Base-by-base conservation (phyloP, 495 filamentous ascomycete species). In the Immersiella caudata region DNA sequence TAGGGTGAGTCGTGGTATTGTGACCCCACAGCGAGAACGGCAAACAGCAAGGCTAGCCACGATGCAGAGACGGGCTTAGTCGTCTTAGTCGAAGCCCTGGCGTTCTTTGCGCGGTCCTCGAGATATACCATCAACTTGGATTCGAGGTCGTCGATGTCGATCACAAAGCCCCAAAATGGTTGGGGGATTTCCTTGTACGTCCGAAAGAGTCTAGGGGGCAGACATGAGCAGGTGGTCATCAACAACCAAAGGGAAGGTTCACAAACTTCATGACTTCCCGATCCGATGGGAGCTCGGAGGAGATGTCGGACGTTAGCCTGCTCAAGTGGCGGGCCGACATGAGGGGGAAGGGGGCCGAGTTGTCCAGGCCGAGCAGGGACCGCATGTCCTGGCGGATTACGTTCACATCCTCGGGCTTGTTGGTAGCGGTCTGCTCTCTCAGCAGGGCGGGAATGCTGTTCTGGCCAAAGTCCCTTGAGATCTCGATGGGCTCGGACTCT, bases 321-420 rank as follows among this genome's bases (percentile, higher is more conserved):
- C 87, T 86, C 11, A 92, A 86, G 67, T 92, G 87, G 36, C 87
- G 85, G 1, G 88, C 82, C 11, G 90, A 91, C 83, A 92, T 92
- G 67, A 95, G 89, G 21, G 92, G 92, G 76, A 94, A 95, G 24
- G 91, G 92, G 26, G 91, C 90, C 64, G 93, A 91, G 67, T 93
- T 93, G 72, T 94, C 91, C 20, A 95, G 85, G 14, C 91, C 92
- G 40, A 95, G 83, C 27, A 94, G 89, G 5, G 91, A 91, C 46
- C 93, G 81, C 76, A 95, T 92, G 68, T 89, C 91, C 71, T 80
- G 77, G 60, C 83, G 81, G 51, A 86, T 85, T 56, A 82, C 73
- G 67, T 81, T 81, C 65, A 74, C 76, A 26, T 83, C 82, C 60
- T 79, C 78, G 55, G 78, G 79, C 60, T 83, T 81, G 69, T 75